These are phyloP conservation scores for Anethum foeniculum DNA, from an alignment of 140 eudicot genomes.

Conservation along the genomic window DNA sequence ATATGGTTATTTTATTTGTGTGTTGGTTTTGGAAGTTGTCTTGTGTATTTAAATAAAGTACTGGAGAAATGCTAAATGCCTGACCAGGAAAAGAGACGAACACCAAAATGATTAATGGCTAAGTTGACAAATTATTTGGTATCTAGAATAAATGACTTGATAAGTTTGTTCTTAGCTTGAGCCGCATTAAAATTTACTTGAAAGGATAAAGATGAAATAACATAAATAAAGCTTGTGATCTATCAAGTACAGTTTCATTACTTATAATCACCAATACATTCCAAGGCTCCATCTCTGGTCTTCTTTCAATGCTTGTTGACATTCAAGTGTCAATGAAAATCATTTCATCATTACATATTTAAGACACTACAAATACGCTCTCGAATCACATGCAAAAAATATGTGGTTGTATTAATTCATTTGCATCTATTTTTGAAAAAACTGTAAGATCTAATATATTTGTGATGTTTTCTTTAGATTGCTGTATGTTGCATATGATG, in stretches of 20 bases:
- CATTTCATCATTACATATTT: not conserved
- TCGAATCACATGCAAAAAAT: not conserved
- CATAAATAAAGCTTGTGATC: not conserved
- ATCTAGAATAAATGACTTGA: not conserved
- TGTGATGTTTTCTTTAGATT: slow-evolving; percentile 6
- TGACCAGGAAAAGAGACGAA: not conserved
- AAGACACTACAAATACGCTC: not conserved
- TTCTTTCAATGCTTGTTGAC: not conserved
- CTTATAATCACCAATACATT: not conserved
- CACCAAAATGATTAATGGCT: not conserved
- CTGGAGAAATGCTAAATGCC: not conserved
- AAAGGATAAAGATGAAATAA: not conserved
- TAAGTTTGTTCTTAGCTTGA: not conserved
- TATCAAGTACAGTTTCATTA: not conserved
- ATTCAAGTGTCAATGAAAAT: not conserved
- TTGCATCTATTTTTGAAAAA: not conserved
- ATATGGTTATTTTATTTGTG: not conserved
- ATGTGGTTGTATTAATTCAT: not conserved
- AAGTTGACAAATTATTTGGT: not conserved
- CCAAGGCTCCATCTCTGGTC: not conserved
- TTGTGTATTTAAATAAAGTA: not conserved
- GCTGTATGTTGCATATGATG: slow-evolving; percentile 7
- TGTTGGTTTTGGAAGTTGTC: not conserved
- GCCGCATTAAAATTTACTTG: not conserved
- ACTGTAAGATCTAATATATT: not conserved